A percentile compares a stretch with the other conserved stretches of the same genome.
Evolutionary conservation across 2,329 filamentous ascomycete species (phyloP).

Genomic region (Ophidiomyces ophidiicola): DNA sequence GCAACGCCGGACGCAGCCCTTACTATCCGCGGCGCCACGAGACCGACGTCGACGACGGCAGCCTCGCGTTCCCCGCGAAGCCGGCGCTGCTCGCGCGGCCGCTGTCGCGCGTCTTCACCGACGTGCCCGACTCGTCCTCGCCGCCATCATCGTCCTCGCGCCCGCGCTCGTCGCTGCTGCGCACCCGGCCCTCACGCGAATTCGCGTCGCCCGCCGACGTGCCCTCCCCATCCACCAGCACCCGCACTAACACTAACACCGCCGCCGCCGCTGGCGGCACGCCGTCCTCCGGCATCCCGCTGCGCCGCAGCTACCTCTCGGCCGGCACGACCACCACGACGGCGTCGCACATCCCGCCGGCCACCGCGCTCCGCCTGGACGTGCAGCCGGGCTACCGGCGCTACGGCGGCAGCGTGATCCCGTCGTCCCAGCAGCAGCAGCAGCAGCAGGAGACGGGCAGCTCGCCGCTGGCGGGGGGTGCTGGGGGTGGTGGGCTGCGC

Average conservation of each 20-base stretch:
- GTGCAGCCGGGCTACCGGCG: conserved; percentile 34
- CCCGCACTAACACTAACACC: conserved; percentile 15
- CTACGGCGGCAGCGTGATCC: conserved; percentile 21
- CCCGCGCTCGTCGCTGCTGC: too few relatives aligned
- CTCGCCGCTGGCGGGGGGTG: conserved; percentile 2
- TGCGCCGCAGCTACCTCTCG: conserved; percentile 28
- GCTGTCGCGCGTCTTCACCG: conserved; percentile 34
- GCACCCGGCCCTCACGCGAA: conserved; percentile 6
- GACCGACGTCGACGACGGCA: conserved; percentile 25
- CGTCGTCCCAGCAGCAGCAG: conserved; percentile 17
- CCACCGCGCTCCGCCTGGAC: conserved; percentile 27
- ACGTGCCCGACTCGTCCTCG: conserved; percentile 17
- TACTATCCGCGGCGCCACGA: conserved; percentile 30
- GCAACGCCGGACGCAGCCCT: too few relatives aligned
- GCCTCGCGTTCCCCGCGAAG: too few relatives aligned
- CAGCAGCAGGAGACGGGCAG: conserved; percentile 5
- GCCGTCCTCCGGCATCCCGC: conserved; percentile 23
- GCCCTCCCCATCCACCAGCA: conserved; percentile 19
- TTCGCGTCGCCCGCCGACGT: conserved; percentile 19
- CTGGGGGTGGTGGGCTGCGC: background rate
- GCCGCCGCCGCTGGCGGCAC: conserved; percentile 13
- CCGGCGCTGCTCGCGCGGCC: conserved; percentile 26
- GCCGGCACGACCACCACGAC: conserved; percentile 25
- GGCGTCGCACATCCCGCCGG: conserved; percentile 28
- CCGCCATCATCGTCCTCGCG: too few relatives aligned